Base-by-base conservation (phyloP, 2,329 filamentous ascomycete species). In the Penicillium sp. region DNA sequence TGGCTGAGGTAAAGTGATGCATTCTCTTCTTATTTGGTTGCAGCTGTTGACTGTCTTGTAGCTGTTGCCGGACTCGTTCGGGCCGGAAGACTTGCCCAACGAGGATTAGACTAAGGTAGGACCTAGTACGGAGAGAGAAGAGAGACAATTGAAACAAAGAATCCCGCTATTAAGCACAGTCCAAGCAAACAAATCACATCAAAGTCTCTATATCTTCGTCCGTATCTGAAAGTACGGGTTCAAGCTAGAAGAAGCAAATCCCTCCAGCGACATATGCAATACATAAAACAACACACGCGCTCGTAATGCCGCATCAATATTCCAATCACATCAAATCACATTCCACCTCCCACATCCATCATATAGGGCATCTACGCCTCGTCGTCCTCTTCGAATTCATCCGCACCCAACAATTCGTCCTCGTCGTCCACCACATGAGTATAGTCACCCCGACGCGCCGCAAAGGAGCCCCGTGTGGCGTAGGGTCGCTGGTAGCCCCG, bases 381-480 rank as follows among this genome's bases (percentile, higher is more conserved):
- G 42, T 72, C 86, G 51, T 96, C 91, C 55, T 96, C 91, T 56
- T 96, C 91, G 57, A 89, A 89, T 49, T 95, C 90, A 57, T 96
- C 91, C 0, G 60, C 61, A 1, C 93, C 93, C 28, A 98, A 72
- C 57, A 98, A 73, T 74, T 97, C 91, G 40, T 91, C 91, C 67
- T 97, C 93, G 64, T 97, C 93, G 41, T 93, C 87, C 60, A 95
- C 89, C 42, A 95, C 89, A 60, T 85, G 79, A 13, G 84, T 81
- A 67, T 97, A 97, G 67, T 95, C 88, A n/a, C 86, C 85, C 46
- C 87, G 80, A 1, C 88, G 86, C 46, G 89, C 80, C 4, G 89
- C 86, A 70, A 98, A 98, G 51, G 87, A 91, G 61, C 87, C 87
- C 49, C 94, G 77, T 40, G 87, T 95, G 13, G 89, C 93, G 66